Conservation (phyloP, 2,329 filamentous ascomycete genomes). For the Metarhizium humberi region DNA sequence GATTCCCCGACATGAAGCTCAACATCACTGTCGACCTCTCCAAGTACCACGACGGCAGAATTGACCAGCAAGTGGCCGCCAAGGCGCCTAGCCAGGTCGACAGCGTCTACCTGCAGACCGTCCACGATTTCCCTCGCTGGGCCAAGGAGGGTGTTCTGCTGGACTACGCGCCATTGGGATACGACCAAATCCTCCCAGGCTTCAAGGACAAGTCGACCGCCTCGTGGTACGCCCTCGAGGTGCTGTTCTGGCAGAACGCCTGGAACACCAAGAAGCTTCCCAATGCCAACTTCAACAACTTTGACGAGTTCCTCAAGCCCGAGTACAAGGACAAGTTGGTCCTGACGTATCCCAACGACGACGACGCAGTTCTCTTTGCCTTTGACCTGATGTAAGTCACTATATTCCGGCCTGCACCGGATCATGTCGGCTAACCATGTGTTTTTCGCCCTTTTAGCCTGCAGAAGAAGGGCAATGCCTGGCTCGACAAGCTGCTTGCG, state of each 20-base stretch:
- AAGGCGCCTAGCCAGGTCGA: conserved; percentile 31
- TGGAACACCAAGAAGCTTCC: conserved; percentile 26
- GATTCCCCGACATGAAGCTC: conserved; percentile 40
- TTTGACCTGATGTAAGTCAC: conserved; percentile 36
- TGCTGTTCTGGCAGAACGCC: conserved; percentile 27
- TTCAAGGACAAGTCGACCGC: conserved; percentile 33
- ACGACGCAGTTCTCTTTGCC: conserved; percentile 43
- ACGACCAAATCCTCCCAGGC: conserved; percentile 29
- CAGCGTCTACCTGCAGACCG: conserved; percentile 37
- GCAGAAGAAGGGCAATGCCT: conserved; percentile 30
- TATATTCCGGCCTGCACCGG: too few species aligned
- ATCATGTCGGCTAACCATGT: neutral
- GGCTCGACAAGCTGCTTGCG: conserved; percentile 36
- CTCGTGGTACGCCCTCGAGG: conserved; percentile 29
- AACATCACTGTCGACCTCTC: conserved; percentile 46
- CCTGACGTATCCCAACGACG: conserved; percentile 48
- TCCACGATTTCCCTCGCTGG: conserved; percentile 44
- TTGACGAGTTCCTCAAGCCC: conserved; percentile 33
- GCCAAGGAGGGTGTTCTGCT: conserved; percentile 35
- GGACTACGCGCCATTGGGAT: conserved; percentile 37
- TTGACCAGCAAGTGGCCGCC: conserved; percentile 35
- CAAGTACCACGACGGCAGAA: conserved; percentile 40
- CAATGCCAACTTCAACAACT: conserved; percentile 25
- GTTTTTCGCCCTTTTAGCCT: conserved; percentile 12
- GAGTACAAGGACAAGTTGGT: conserved; percentile 44